These are phyloP conservation scores for Monosporascus cannonballus DNA, from an alignment of 2,329 filamentous ascomycete species.

Conservation along the genomic window DNA sequence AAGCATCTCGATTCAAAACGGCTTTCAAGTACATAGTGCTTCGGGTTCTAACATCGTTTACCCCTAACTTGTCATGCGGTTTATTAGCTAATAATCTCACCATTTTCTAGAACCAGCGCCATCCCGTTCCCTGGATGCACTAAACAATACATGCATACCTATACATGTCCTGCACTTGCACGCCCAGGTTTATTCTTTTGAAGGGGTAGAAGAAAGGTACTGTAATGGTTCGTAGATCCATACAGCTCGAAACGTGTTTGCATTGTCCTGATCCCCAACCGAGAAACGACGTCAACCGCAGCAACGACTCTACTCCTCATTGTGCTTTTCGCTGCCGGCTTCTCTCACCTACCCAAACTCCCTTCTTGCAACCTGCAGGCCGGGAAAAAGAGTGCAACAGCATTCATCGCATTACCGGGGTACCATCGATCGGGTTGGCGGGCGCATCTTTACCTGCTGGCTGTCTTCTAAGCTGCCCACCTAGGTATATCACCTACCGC, in stretches of 20 bases:
- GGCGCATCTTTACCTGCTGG: background rate
- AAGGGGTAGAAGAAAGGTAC: background rate
- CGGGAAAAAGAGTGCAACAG: background rate
- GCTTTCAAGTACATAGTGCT: background rate
- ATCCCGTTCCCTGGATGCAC: background rate
- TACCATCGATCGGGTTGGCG: background rate
- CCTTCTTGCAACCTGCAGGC: background rate
- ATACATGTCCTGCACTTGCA: background rate
- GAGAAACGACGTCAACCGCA: conserved; percentile 3
- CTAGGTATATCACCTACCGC: too few species aligned
- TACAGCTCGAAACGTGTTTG: background rate
- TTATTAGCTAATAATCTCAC: background rate
- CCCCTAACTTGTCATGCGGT: background rate
- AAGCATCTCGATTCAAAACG: background rate
- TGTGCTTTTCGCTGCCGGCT: background rate
- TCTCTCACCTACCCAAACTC: background rate
- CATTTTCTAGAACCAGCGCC: background rate
- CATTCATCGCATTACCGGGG: background rate
- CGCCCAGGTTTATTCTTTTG: background rate
- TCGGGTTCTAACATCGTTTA: too few species aligned
- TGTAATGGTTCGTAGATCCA: conserved; percentile 6
- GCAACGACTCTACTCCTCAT: background rate
- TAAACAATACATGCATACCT: background rate
- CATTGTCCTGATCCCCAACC: conserved; percentile 7
- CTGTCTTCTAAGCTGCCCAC: background rate